phyloP scores from a whole-genome alignment of 139 green algal genomes.

The Tetratostichococcus sp. region DNA sequence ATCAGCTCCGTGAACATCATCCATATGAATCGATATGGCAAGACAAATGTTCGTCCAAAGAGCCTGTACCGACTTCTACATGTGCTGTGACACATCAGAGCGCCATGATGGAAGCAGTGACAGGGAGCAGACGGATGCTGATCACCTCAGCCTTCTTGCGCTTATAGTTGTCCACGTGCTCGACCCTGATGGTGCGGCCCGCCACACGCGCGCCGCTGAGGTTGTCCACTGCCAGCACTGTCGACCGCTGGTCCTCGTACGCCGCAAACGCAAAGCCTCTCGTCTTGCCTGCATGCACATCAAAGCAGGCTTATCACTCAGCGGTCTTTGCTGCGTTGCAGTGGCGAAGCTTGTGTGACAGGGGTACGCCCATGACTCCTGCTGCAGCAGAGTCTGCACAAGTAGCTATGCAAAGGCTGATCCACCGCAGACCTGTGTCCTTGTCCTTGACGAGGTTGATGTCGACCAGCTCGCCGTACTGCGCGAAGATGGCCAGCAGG shows the following conservation, averaged over 20 bases:
- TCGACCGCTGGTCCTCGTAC: conserved; percentile 98
- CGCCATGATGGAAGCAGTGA: too few species aligned
- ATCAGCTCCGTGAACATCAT: too few species aligned
- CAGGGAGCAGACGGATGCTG: too few species aligned
- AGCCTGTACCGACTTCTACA: too few species aligned
- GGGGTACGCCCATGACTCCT: too few species aligned
- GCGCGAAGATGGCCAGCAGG: conserved; percentile 92
- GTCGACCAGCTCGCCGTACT: conserved; percentile 97
- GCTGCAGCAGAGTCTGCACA: conserved; percentile 16
- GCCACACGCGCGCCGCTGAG: conserved; percentile 83
- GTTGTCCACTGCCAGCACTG: conserved; percentile 96
- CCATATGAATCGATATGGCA: too few species aligned
- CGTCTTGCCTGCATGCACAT: conserved; percentile 50
- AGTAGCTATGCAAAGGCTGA: not conserved
- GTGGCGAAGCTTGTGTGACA: too few species aligned
- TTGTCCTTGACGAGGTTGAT: conserved; percentile 78
- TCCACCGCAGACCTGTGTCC: conserved; percentile 30
- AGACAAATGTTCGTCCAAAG: too few species aligned
- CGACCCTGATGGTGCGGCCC: conserved; percentile 78
- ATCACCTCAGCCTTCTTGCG: conserved; percentile 75
- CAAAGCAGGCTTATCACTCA: too few species aligned
- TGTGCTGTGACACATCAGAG: too few species aligned
- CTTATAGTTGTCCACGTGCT: conserved; percentile 97
- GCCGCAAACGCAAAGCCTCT: conserved; percentile 93
- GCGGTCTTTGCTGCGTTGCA: too few species aligned